Base-by-base conservation (phyloP, 768 basidiomycete species). In the Cyclocybe cylindracea region DNA sequence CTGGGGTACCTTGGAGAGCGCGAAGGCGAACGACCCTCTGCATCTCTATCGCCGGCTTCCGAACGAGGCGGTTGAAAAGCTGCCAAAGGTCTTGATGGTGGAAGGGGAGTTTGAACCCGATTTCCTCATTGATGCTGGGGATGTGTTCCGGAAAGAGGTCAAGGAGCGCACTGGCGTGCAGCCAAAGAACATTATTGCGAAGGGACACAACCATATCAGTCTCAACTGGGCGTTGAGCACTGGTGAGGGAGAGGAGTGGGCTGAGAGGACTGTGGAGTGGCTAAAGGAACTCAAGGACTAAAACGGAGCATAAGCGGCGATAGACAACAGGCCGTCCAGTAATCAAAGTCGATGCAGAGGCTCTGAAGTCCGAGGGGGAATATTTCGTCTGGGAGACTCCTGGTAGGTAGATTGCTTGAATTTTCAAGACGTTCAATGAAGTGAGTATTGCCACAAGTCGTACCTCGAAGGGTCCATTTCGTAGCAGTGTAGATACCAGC, bases 181-280 rank as follows among this genome's bases (percentile, higher is more conserved):
- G 18, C 64, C 75, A 9, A 60, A 59, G 54, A 68, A 67, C 39
- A 58, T 79, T 13, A 59, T 80, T 19, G 77, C 71, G 0, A 61
- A 61, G 51, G 79, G 79, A 0, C 86, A 89, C 55, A 87, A 87
- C 62, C 86, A 87, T 57, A 68, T 87, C 49, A 87, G 85, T 52
- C 58, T 75, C 10, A 74, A 76, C 44, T 76, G 70, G 70, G 75
- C 74, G 10, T 59, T 85, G 50, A 63, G 71, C 3, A 78, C 75
- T 2, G 85, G 85, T 1, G 64, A 80, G 57, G 86, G 82, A 13
- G 86, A 87, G 58, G 73, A 78, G 32, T 87, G 86, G 85, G 85
- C 72, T 1, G 68, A 77, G 49, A 75, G 81, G 13, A 75, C 78
- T 34, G 66, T 65, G 18, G 55, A 61, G 19, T 77, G 77, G 76